Evolutionary conservation across 2,329 filamentous ascomycete genomes (phyloP), one percentile per base, ranked within the genome.

Genomic region (Microdochium bolleyi): DNA sequence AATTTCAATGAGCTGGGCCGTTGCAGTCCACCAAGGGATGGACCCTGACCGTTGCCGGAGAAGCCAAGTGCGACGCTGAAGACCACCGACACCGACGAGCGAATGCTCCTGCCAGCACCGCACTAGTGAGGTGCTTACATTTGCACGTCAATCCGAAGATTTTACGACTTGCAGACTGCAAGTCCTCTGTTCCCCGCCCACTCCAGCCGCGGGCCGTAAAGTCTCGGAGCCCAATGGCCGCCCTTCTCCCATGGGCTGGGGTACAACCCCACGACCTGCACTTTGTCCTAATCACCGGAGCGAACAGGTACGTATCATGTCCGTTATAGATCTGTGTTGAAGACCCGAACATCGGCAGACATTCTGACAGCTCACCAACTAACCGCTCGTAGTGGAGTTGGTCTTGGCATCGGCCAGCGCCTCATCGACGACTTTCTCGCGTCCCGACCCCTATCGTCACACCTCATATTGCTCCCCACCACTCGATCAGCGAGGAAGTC

Each of bases 391-490:
- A 96, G 92, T 66, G 92, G 92, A 55, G 83, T 96, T 48, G 92
- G 92, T 48, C 87, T 92, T 61, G 85, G 87, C 52, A 91, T 89
- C 60, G 88, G 88, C 66, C 83, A 88, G 64, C 88, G 90, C 55
- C 78, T 96, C 53, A 92, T 95, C 61, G 89, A 96, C 73, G 89
- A 95, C 62, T 96, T 96, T 74, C 82, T 95, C 55, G 73, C 76
- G 54, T 82, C 82, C 13, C 84, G 83, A 34, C 81, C 87, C 27
- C 74, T 82, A 49, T 75, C 77, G 27, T 79, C 88, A 53, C 83
- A 87, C 62, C 81, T 97, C 48, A 80, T 89, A 60, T 77, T 96
- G 52, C 83, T 96, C 57, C 84, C 89, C 57, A 95, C 90, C 5
- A 96, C 92, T 1, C 88, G 92, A 58, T 86, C 85, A 62, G 66